Conservation (phyloP, 305 asterid genomes). For the Fraxinus baroniana region DNA sequence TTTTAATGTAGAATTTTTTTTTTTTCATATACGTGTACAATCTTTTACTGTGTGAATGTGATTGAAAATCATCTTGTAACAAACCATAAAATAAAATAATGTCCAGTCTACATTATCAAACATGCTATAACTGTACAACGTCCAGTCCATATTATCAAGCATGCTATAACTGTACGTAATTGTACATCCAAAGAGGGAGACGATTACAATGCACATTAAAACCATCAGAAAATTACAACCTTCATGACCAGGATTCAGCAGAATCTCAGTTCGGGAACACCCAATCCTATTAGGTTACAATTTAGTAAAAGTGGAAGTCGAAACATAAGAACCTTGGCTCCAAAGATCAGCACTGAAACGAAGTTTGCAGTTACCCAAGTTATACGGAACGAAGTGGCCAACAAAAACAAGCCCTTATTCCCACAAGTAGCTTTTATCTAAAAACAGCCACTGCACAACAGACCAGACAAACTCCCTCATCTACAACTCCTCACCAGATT, state of each 20-base stretch:
- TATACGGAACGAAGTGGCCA: conserved; percentile 23
- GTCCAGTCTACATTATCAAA: no score
- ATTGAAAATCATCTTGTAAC: no score
- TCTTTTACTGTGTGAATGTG: no score
- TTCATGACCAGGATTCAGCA: neutral
- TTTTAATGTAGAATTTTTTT: no score
- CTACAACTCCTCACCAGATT: conserved; percentile 13
- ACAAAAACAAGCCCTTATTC: conserved; percentile 35
- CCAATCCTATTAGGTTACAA: neutral
- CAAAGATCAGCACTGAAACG: neutral
- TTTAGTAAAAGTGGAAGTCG: neutral
- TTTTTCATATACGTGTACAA: no score
- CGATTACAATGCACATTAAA: neutral
- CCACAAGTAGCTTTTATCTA: conserved; percentile 18
- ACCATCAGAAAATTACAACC: neutral
- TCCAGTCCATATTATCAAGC: neutral
- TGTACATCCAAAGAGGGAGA: neutral
- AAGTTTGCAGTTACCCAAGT: neutral
- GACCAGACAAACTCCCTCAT: conserved; percentile 17
- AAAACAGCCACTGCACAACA: conserved; percentile 2
- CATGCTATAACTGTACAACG: neutral
- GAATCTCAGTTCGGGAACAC: neutral
- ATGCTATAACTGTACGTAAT: neutral
- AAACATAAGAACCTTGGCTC: neutral
- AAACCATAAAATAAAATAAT: no score